Evolutionary conservation across 208 protist species (phyloP), one percentile per base, ranked within the genome.

Genomic region (Acanthamoeba sp.): DNA sequence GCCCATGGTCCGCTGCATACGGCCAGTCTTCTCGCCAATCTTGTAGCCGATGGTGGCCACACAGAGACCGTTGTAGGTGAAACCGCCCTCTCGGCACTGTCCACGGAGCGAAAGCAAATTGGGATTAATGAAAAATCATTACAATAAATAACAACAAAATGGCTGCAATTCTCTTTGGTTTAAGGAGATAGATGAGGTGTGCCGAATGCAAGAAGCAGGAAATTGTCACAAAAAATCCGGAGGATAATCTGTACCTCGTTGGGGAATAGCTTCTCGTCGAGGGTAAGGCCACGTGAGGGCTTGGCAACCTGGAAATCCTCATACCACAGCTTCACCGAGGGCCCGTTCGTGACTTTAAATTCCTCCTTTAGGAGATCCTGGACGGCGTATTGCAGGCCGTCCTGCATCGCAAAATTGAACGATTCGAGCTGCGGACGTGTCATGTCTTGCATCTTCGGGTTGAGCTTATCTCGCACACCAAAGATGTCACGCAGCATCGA

Each of bases 371-470:
- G 62, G 2, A 95, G n/a, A 32, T 73, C 59, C 10, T 94, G 82
- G 7, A 97, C 90, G 20, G 93, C 93, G 16, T 64, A 29, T 14
- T n/a, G 29, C 29, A 97, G 89, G 29, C 91, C 94, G 10, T 97
- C 29, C 24, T 94, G 48, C 52, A 97, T 48, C 29, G 98, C 96
- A 64, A 94, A 97, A 87, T 98, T 96, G 94, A 97, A 98, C 22
- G 95, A 97, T 24, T 98, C 96, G 32, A 98, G 80, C 84, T 98
- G 97, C 32, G 97, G 97, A 4, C n/a, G 59, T 7, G 87, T 92
- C 36, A 92, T 78, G 38, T 92, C 87, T 32, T 78, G 59, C 87
- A 92, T 45, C 40, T 90, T 59, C 7, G 82, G 82, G 27, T 90
- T 90, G 82, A 66, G 20, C 50, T 90, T 34, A 7, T 59, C 82